Percentiles rank a stretch among this genome's conserved stretches.
Conservation (phyloP, 2,329 filamentous ascomycete genomes). For the Beauveria asiatica region DNA sequence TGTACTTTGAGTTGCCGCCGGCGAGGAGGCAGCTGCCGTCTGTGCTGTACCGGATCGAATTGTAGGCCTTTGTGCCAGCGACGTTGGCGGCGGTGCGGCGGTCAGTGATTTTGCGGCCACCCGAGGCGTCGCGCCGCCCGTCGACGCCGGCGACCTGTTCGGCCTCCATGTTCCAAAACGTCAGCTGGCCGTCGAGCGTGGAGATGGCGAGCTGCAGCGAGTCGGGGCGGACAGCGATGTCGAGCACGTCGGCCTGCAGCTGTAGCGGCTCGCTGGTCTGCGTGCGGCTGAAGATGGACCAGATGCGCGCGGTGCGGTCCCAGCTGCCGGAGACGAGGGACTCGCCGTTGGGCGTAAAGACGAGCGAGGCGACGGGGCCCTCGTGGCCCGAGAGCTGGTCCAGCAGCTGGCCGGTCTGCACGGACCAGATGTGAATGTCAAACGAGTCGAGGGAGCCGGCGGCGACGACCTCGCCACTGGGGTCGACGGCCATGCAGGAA, state of each 20-base stretch:
- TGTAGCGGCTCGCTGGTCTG: constrained; percentile 93
- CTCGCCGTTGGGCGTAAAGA: constrained; percentile 80
- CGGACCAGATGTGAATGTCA: constrained; percentile 96
- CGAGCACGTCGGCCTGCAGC: constrained; percentile 82
- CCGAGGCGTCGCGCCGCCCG: constrained; percentile 84
- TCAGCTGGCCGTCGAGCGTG: constrained; percentile 85
- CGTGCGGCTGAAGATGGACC: constrained; percentile 89
- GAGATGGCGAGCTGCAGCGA: constrained; percentile 85
- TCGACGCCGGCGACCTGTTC: constrained; percentile 81
- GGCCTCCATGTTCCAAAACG: constrained; percentile 91
- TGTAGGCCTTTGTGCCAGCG: constrained; percentile 83
- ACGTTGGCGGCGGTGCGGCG: constrained; percentile 86
- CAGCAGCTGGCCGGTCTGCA: constrained; percentile 91
- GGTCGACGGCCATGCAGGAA: constrained; percentile 91
- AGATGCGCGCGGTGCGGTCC: constrained; percentile 92
- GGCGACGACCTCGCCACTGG: constrained; percentile 91
- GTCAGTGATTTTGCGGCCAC: constrained; percentile 80
- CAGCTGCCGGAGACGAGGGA: constrained; percentile 86
- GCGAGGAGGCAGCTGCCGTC: constrained; percentile 88
- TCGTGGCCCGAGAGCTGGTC: constrained; percentile 89
- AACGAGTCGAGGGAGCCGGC: constrained; percentile 94
- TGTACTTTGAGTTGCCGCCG: constrained; percentile 95
- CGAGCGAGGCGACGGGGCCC: constrained; percentile 79
- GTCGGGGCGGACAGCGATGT: constrained; percentile 80
- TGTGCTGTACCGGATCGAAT: constrained; percentile 79